These are phyloP conservation scores for Pisolithus marmoratus DNA, from an alignment of 768 basidiomycete species.

Conservation along the genomic window DNA sequence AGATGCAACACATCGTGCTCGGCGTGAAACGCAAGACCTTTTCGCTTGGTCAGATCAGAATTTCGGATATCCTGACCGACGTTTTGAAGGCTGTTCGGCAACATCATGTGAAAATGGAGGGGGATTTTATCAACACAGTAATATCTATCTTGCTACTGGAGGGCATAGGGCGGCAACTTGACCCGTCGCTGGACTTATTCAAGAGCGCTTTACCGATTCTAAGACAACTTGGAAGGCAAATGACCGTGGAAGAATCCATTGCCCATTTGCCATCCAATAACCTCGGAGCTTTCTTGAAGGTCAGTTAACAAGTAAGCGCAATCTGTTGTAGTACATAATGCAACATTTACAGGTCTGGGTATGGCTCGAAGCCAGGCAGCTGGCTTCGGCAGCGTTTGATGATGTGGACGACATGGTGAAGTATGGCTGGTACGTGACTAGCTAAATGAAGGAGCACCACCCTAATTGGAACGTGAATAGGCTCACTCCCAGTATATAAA, in stretches of 20 bases:
- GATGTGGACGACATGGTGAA: constrained; percentile 84
- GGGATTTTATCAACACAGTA: constrained; percentile 97
- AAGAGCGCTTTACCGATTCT: constrained; percentile 93
- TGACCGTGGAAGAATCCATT: constrained; percentile 69
- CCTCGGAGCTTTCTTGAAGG: constrained; percentile 85
- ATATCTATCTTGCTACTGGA: constrained; percentile 90
- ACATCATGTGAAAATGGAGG: constrained; percentile 98
- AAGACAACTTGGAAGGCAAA: constrained; percentile 84
- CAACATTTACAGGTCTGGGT: constrained; percentile 68
- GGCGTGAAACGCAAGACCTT: constrained; percentile 96
- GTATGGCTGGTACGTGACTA: constrained; percentile 68
- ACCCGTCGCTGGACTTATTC: constrained; percentile 90
- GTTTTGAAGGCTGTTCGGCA: constrained; percentile 80
- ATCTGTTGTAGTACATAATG: neutral
- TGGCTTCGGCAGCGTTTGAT: constrained; percentile 72
- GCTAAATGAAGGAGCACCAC: neutral
- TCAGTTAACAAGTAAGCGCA: constrained; percentile 26
- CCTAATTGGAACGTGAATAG: constrained; percentile 26
- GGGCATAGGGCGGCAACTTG: constrained; percentile 91
- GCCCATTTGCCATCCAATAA: constrained; percentile 62
- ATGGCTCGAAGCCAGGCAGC: constrained; percentile 85
- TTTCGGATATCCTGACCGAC: constrained; percentile 86
- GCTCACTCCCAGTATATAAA: constrained; percentile 47
- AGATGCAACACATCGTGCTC: constrained; percentile 95
- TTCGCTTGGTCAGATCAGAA: constrained; percentile 93